A percentile compares a stretch with the other conserved stretches of the same genome.
Evolutionary conservation across 768 basidiomycete species (phyloP).

Genomic region (Agaricus blazei): DNA sequence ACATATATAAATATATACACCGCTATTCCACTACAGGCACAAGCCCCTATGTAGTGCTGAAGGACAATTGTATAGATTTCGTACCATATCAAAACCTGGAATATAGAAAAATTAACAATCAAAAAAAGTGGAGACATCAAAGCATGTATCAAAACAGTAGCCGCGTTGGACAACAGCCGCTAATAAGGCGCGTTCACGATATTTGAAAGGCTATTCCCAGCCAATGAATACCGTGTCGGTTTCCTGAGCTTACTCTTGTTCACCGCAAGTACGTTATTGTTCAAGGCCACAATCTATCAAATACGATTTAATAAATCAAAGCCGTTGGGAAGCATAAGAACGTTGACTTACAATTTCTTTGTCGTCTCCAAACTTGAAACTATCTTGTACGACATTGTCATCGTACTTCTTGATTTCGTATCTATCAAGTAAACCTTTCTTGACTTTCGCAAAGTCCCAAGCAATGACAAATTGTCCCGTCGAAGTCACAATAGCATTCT

Average conservation of each 20-base stretch:
- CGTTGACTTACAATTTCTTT: constrained; percentile 76
- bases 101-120: background rate
- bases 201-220: constrained; percentile 44
- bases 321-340: background rate
- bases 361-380: constrained; percentile 97
- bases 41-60: background rate
- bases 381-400: constrained; percentile 92
- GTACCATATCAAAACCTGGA: background rate
- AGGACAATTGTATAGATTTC: background rate
- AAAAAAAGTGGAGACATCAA: background rate
- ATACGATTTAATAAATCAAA: background rate
- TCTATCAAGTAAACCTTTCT: constrained; percentile 84
- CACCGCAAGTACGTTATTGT: constrained; percentile 88
- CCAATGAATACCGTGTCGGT: constrained; percentile 73
- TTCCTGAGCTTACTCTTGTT: constrained; percentile 91
- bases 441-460: constrained; percentile 97
- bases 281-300: constrained; percentile 86
- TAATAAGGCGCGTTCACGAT: constrained; percentile 70
- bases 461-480: constrained; percentile 90
- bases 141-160: constrained; percentile 15
- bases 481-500: constrained; percentile 94
- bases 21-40: background rate
- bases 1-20: background rate
- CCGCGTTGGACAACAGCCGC: constrained; percentile 8
- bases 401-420: constrained; percentile 98